Conservation (phyloP, 345 rosid species). For the Aquilaria sinensis region DNA sequence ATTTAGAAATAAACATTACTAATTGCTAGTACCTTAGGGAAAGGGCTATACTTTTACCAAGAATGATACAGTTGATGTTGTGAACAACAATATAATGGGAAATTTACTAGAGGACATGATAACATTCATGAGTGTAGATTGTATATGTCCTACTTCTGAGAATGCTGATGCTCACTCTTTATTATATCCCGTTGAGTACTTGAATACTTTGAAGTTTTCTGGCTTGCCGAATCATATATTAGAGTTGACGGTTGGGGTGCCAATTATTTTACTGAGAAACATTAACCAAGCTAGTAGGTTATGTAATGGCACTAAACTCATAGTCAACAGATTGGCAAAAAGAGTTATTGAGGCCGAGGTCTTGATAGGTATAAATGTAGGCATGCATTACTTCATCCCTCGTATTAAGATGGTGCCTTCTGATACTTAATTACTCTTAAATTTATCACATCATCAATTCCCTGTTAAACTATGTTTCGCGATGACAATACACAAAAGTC, state of each 20-base stretch:
- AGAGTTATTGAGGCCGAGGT: too few species aligned
- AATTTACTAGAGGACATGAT: background rate
- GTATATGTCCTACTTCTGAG: background rate
- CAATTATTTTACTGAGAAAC: background rate
- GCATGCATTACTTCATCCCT: background rate
- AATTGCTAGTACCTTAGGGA: too few species aligned
- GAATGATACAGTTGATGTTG: background rate
- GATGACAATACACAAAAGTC: too few species aligned
- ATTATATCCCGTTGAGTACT: background rate
- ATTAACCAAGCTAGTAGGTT: background rate
- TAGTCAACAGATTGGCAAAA: background rate
- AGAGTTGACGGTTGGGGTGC: background rate
- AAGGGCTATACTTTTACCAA: too few species aligned
- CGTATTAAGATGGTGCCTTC: background rate
- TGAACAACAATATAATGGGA: background rate
- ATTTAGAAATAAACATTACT: too few species aligned
- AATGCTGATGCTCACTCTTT: background rate
- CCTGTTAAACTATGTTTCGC: background rate
- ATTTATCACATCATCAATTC: background rate
- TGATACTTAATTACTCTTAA: background rate
- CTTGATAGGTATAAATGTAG: too few species aligned
- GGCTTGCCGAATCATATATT: background rate
- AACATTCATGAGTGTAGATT: background rate
- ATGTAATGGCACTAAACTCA: background rate
- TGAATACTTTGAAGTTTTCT: background rate